Percentiles rank a stretch among this genome's conserved stretches.
Evolutionary conservation across 495 filamentous ascomycete genomes (phyloP).

Genomic region (Xylaria bambusicola): DNA sequence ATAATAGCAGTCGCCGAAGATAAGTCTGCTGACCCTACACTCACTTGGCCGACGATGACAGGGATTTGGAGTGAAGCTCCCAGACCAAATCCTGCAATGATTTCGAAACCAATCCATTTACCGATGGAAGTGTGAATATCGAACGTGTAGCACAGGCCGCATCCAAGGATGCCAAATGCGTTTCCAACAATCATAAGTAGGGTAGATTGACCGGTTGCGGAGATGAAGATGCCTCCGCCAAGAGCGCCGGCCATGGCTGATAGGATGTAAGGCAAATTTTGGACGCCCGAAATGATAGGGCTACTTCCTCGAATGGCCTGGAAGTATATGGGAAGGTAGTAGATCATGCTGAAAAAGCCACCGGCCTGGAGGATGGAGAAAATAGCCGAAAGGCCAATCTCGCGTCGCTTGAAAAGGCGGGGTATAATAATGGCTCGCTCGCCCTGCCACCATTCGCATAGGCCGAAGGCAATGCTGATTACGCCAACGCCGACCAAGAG

Average conservation of each 20-base stretch:
- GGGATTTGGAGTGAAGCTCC: conserved; percentile 58
- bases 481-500: conserved; percentile 43
- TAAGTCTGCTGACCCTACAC: conserved; percentile 49
- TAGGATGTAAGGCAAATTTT: conserved; percentile 54
- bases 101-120: conserved; percentile 64
- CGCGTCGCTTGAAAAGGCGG: conserved; percentile 47
- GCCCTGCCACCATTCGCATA: conserved; percentile 37
- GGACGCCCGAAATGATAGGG: conserved; percentile 53
- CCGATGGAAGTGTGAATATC: conserved; percentile 26
- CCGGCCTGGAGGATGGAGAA: conserved; percentile 48
- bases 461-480: conserved; percentile 31
- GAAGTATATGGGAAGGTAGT: conserved; percentile 67
- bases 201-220: conserved; percentile 33
- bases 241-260: conserved; percentile 36
- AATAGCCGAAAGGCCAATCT: conserved; percentile 40
- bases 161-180: conserved; percentile 26
- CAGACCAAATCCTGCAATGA: conserved; percentile 58
- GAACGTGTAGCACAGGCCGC: conserved; percentile 52
- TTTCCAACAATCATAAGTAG: conserved; percentile 38
- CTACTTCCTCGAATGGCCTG: conserved; percentile 51
- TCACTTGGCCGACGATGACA: conserved; percentile 53
- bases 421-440: conserved; percentile 47
- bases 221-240: conserved; percentile 33
- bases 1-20: conserved; percentile 57
- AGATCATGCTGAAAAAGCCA: conserved; percentile 50